Evolutionary conservation across 23 red algal species (phyloP), one percentile per base, ranked within the genome.

Genomic region (Chondrus crispus): DNA sequence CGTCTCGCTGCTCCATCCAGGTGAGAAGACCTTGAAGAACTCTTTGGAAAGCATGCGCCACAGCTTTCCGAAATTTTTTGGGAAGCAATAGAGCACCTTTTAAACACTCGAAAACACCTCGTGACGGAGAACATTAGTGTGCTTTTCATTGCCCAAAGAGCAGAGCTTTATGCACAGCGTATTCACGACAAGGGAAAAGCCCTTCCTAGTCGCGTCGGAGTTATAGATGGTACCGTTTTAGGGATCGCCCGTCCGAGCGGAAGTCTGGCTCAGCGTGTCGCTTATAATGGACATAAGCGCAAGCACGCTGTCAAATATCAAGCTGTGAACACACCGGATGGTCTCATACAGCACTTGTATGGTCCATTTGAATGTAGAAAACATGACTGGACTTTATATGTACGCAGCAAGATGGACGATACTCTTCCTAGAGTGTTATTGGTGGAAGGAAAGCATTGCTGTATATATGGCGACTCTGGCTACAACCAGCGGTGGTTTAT

Each of bases 311-410:
- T 90, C 9, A 90, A 90, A 41, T 90, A 37, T 81, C 72, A 90
- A 38, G 74, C 72, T 13, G 42, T 48, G 24, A 41, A n/a, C 32
- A 81, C 57, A 0, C 87, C 57, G 6, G 10, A 90, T 55, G 57
- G 69, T 9, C 29, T 80, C 57, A 80, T 90, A 14, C 40, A 64
- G 12, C 72, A 90, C 29, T 9, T 38, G 11, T 79, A 64, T 44
- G 87, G 72, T 9, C 87, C 87, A 41, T 29, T 63, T 7, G 41
- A 90, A 79, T 70, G 72, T 13, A 16, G 72, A 4, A 29, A 73
- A 19, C 87, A 90, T 64, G 87, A 90, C 45, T 81, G 71, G 40
- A 80, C 72, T 16, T n/a, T 90, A 2, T 90, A 90, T 47, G 44
- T 51, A 36, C n/a, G 22, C 19, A 44, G 32, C 16, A 41, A 68